Conservation (phyloP, 805 yeast species). For the Ogataea siamensis region DNA sequence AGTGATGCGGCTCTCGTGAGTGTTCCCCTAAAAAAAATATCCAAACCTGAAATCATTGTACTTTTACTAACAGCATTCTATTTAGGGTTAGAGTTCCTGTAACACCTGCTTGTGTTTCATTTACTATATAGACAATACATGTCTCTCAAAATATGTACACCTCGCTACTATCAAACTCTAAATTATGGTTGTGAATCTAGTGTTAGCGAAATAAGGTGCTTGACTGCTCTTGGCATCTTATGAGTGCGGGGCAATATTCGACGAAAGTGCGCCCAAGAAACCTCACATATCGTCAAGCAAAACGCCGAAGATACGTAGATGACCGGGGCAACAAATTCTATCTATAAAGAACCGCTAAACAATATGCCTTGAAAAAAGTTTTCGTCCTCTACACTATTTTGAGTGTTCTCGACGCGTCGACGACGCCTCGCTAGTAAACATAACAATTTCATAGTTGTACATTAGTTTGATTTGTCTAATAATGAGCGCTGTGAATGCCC, state of each 20-base stretch:
- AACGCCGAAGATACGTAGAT: slow-evolving; percentile 2
- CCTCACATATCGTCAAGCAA: too few relatives aligned
- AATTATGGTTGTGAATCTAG: slow-evolving; percentile 33
- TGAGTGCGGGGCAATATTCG: slow-evolving; percentile 9
- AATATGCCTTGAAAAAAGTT: slow-evolving; percentile 4
- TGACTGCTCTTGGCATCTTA: slow-evolving; percentile 21
- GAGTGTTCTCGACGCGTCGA: slow-evolving; percentile 1
- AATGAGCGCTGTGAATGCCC: background rate
- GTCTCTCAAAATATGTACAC: slow-evolving; percentile 28
- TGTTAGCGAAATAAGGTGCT: slow-evolving; percentile 39
- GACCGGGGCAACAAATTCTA: background rate
- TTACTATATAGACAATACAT: slow-evolving; percentile 2
- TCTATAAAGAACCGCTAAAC: slow-evolving; percentile 8
- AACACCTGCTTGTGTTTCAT: slow-evolving; percentile 1
- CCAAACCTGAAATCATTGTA: slow-evolving; percentile 1
- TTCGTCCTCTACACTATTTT: background rate
- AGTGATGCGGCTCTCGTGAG: slow-evolving; percentile 14
- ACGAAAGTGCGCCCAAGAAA: slow-evolving; percentile 4
- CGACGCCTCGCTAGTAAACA: background rate
- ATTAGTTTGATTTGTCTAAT: background rate
- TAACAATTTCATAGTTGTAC: background rate
- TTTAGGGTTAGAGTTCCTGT: slow-evolving; percentile 3
- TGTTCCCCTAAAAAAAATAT: slow-evolving; percentile 7
- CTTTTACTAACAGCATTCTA: slow-evolving; percentile 13
- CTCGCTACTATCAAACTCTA: slow-evolving; percentile 41